Base-by-base conservation (phyloP, 2,329 filamentous ascomycete genomes). In the Nemania sp. region DNA sequence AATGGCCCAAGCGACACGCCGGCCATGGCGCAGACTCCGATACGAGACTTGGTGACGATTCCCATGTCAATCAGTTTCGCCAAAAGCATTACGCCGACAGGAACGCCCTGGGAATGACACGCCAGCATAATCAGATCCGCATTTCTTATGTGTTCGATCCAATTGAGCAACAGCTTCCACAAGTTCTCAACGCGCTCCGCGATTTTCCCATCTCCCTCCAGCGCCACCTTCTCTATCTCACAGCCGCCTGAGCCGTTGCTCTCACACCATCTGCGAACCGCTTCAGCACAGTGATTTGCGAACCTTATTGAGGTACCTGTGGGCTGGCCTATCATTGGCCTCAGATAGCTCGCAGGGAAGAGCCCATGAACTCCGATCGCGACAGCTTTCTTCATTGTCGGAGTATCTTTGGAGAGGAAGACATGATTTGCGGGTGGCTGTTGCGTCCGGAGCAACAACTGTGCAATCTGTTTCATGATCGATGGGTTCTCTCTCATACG, bases 251-350 rank as follows among this genome's bases (percentile, higher is more conserved):
- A 92, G 0, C 90, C 89, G 65, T 91, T 86, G 12, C 80, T 80
- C 54, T 91, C 86, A 0, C 91, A 86, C 91, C 93, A 99, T 61
- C 88, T 83, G 59, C 89, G 85, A 68, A 99, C 94, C 1, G 91
- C 89, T 40, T 90, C 87, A 5, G 92, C 92, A 17, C 90, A 90
- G 71, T 94, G 89, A 65, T 90, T 94, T 10, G 93, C 92, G 72
- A 99, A 99, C 42, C 92, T 89, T 58, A 98, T 87, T 0, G 94
- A 98, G 0, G 95, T 99, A 5, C 95, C 95, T 0, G 93, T 99
- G 0, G 95, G 95, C 69, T 97, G 94, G 0, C 95, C 95, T 15
- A 98, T 88, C 67, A 99, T 90, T 18, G 89, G 90, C n/a, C 95
- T 89, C 37, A 99, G 82, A 43, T 96, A 85, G 0, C 90, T 86